These are phyloP conservation scores for Lichtheimia corymbifera DNA, from an alignment of 371 early-diverging fungal genomes.

Conservation along the genomic window DNA sequence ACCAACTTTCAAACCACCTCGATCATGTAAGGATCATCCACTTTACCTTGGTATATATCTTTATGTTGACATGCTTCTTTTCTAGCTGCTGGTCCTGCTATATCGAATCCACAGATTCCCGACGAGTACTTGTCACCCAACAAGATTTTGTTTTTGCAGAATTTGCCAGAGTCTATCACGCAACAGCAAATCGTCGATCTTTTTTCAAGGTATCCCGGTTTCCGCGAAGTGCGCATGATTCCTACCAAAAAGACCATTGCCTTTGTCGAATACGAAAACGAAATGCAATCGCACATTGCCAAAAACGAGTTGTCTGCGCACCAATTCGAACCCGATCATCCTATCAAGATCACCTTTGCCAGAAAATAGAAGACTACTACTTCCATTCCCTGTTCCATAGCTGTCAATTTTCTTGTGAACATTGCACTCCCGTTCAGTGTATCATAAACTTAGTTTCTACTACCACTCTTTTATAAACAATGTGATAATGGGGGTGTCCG, in stretches of 20 bases:
- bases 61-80: conserved; percentile 1
- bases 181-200: conserved; percentile 63
- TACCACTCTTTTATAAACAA: no score
- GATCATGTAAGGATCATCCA: conserved; percentile 1
- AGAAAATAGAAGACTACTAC: conserved; percentile 45
- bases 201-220: conserved; percentile 80
- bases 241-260: conserved; percentile 87
- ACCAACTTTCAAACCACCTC: conserved; percentile 35
- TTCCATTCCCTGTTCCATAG: conserved; percentile 10
- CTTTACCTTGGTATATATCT: background rate
- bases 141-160: conserved; percentile 89
- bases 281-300: conserved; percentile 77
- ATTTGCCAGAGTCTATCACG: conserved; percentile 78
- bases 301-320: conserved; percentile 78
- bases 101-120: conserved; percentile 44
- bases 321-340: conserved; percentile 67
- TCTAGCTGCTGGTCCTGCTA: conserved; percentile 7
- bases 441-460: conserved; percentile 13
- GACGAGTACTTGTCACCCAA: conserved; percentile 82
- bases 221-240: conserved; percentile 88
- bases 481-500: no score
- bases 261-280: conserved; percentile 93
- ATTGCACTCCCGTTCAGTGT: conserved; percentile 40
- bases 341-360: conserved; percentile 85
- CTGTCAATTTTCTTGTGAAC: conserved; percentile 15